These are phyloP conservation scores for Fragaria ananassa DNA, from an alignment of 306 rosid species.

Conservation along the genomic window DNA sequence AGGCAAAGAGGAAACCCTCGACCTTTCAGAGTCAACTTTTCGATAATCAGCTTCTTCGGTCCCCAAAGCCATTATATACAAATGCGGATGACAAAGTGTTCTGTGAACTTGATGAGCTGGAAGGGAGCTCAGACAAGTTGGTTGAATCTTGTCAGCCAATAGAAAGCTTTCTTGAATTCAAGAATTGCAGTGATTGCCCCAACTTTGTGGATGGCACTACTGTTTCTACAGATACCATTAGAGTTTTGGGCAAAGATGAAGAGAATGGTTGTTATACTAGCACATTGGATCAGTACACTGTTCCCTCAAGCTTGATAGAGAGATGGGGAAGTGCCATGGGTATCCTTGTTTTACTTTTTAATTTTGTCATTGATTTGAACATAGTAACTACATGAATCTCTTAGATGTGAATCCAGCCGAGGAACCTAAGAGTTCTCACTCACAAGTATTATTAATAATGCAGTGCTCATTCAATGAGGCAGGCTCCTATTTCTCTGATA, in stretches of 20 bases:
- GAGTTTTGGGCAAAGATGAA: conserved; percentile 30
- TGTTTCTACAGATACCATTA: conserved; percentile 25
- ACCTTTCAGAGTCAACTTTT: conserved; percentile 45
- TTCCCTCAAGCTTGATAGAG: conserved; percentile 77
- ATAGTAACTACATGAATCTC: not conserved
- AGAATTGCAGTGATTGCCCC: conserved; percentile 34
- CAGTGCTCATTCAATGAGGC: not conserved
- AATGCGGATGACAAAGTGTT: conserved; percentile 21
- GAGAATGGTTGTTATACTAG: conserved; percentile 13
- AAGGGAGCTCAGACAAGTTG: conserved; percentile 43
- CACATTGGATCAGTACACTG: conserved; percentile 53
- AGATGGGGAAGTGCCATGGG: conserved; percentile 99
- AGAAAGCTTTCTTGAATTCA: conserved; percentile 61
- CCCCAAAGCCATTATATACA: conserved; percentile 49
- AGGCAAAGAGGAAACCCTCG: conserved; percentile 81
- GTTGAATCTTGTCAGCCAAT: conserved; percentile 73
- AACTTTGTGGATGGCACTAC: conserved; percentile 21
- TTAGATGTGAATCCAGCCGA: not conserved
- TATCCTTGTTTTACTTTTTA: conserved; percentile 55
- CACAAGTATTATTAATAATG: not conserved
- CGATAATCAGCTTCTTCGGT: conserved; percentile 46
- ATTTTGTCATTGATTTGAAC: conserved; percentile 7
- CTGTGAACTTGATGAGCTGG: conserved; percentile 40
- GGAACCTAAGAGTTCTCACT: not conserved
- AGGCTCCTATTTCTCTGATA: not conserved